phyloP scores from a whole-genome alignment of 2,329 filamentous ascomycete genomes.

The Botrytis porri region DNA sequence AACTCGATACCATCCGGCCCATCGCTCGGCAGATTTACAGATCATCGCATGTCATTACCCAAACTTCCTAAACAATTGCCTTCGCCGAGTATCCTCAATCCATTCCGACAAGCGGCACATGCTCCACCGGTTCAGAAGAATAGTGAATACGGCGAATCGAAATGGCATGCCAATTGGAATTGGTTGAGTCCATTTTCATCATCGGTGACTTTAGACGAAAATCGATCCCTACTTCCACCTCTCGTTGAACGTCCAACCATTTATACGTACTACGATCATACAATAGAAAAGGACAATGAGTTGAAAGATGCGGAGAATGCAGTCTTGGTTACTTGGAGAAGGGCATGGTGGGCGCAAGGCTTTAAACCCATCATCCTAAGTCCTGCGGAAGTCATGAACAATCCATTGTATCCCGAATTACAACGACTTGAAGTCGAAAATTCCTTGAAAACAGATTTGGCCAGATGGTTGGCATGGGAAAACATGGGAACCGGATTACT shows the following conservation, averaged over 20 bases:
- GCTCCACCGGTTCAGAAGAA: conserved; percentile 71
- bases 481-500: conserved; percentile 83
- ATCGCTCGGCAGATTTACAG: conserved; percentile 48
- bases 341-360: conserved; percentile 93
- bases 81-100: conserved; percentile 51
- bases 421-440: conserved; percentile 60
- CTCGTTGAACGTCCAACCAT: conserved; percentile 67
- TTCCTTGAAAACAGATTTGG: conserved; percentile 65
- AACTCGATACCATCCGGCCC: conserved; percentile 48
- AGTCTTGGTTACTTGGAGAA: conserved; percentile 80
- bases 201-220: conserved; percentile 74
- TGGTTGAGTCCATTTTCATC: conserved; percentile 91
- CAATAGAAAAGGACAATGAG: conserved; percentile 57
- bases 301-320: conserved; percentile 71
- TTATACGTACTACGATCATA: conserved; percentile 87
- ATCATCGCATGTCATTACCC: conserved; percentile 50
- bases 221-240: conserved; percentile 78
- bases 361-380: conserved; percentile 83
- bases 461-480: conserved; percentile 90
- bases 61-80: conserved; percentile 44
- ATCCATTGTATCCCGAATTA: conserved; percentile 72
- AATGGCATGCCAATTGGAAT: conserved; percentile 86
- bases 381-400: conserved; percentile 75
- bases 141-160: conserved; percentile 72
- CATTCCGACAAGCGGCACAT: conserved; percentile 68